A percentile compares a stretch with the other conserved stretches of the same genome.
These are phyloP conservation scores for Yamadazyma blattariae DNA, from an alignment of 1,139 yeast species.

Conservation along the genomic window DNA sequence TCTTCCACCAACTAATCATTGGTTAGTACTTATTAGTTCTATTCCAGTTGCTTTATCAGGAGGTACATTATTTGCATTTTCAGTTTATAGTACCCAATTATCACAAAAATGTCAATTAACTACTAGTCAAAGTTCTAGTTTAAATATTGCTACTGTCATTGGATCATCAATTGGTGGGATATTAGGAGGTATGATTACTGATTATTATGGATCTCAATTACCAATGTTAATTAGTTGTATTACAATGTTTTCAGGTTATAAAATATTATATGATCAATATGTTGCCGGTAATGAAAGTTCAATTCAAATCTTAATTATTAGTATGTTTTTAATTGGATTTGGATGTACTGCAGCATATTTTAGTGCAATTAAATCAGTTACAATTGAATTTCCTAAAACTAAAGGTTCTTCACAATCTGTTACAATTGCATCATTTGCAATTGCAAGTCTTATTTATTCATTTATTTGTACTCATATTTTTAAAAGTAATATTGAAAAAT, in stretches of 20 bases:
- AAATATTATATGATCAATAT: conserved; percentile 24
- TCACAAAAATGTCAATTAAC: conserved; percentile 28
- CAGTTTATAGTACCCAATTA: conserved; percentile 32
- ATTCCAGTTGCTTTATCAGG: conserved; percentile 32
- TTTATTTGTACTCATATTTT: conserved; percentile 20
- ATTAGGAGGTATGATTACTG: conserved; percentile 30
- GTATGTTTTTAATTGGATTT: conserved; percentile 32
- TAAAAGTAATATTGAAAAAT: conserved; percentile 21
- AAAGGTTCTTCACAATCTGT: conserved; percentile 36
- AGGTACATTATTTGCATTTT: conserved; percentile 33
- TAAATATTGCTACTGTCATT: conserved; percentile 29
- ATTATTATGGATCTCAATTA: conserved; percentile 31
- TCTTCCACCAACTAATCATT: conserved; percentile 26
- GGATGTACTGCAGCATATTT: conserved; percentile 35
- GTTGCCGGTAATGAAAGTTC: conserved; percentile 16
- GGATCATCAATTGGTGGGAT: conserved; percentile 35
- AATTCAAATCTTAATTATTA: conserved; percentile 17
- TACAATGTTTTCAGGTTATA: conserved; percentile 24
- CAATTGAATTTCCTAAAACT: conserved; percentile 28
- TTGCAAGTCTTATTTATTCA: conserved; percentile 29
- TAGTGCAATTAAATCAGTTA: conserved; percentile 33
- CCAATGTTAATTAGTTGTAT: conserved; percentile 29
- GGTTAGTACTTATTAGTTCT: conserved; percentile 24
- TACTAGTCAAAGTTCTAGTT: conserved; percentile 27
- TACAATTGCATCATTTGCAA: conserved; percentile 39